Base-by-base conservation (phyloP, 208 protist genomes). In the Trypanosoma congolense region DNA sequence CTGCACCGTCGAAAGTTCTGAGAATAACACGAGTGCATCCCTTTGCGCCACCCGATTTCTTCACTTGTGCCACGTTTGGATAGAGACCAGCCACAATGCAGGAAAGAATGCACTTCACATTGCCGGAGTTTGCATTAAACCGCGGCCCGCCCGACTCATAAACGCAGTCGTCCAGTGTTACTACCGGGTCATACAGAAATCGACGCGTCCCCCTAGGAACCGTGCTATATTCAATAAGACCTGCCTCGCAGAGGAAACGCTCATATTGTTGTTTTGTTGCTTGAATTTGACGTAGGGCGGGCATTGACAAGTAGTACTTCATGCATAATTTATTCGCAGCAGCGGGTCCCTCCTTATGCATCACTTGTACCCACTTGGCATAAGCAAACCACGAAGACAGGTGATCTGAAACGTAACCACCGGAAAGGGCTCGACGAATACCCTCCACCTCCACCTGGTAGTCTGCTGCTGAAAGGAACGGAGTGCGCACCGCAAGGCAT, bases 11-110 rank as follows among this genome's bases (percentile, higher is more conserved):
- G 53, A 90, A 87, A n/a, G 86, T 87, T 26, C 33, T 59, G 4
- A 69, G 44, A 14, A 56, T 50, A 10, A 62, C 25, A 53, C 35
- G 61, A 40, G 31, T 36, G 42, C 52, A 56, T 18, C 58, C 45
- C 33, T 61, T 75, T 46, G 48, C 56, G 48, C 48, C 16, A 38
- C 35, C 35, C 29, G 24, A 30, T 14, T 21, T 60, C 42, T 77
- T 90, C 30, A 82, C 57, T 24, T 65, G 75, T 10, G 91, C 90
- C 10, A 97, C 73, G 50, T 97, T 97, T n/a, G 95, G 95, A 73
- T 97, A 97, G 18, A 98, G 83, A 6, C 95, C 96, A n/a, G 93
- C 92, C 29, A 92, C 90, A 3, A 98, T 56, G 21, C 89, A 93
- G 0, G 93, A 87, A 19, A 91, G 70, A 49, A 97, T 82, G 50